Evolutionary conservation across 2,329 filamentous ascomycete genomes (phyloP).

Genomic region (Aplosporella prunicola): DNA sequence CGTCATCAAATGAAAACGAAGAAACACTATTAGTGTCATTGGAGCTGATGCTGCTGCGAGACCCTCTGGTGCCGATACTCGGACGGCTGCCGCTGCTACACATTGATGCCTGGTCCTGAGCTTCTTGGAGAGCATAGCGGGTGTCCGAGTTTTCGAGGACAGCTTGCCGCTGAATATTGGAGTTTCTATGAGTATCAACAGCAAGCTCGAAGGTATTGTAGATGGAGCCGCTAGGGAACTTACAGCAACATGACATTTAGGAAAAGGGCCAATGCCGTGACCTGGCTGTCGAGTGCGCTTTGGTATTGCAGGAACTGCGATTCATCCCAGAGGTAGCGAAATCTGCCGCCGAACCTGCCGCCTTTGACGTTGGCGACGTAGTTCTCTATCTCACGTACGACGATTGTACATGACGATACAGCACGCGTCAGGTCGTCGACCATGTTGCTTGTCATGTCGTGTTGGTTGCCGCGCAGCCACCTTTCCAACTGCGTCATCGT

Average conservation of each 20-base stretch:
- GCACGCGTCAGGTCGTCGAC: not conserved
- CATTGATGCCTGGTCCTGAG: not conserved
- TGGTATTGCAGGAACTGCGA: not conserved
- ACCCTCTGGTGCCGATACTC: not conserved
- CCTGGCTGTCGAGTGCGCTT: not conserved
- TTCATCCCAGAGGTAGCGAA: not conserved
- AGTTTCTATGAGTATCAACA: not conserved
- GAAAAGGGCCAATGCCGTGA: not conserved
- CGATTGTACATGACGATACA: not conserved
- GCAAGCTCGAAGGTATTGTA: not conserved
- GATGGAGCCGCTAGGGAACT: not conserved
- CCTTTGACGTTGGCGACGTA: not conserved
- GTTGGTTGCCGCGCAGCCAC: not conserved
- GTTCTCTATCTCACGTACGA: not conserved
- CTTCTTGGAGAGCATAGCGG: not conserved
- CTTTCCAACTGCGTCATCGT: not conserved
- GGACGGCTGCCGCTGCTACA: not conserved
- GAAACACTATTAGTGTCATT: not conserved
- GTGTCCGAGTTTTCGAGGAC: not conserved
- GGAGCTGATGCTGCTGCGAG: not conserved
- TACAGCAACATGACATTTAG: conserved; percentile 1
- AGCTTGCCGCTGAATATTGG: not conserved
- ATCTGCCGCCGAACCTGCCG: not conserved
- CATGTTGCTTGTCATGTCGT: not conserved
- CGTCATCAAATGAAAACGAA: conserved; percentile 1